A percentile compares a stretch with the other conserved stretches of the same genome.
Evolutionary conservation across 1,284 basidiomycete species (phyloP).

Genomic region (Ceratobasidium sp.): DNA sequence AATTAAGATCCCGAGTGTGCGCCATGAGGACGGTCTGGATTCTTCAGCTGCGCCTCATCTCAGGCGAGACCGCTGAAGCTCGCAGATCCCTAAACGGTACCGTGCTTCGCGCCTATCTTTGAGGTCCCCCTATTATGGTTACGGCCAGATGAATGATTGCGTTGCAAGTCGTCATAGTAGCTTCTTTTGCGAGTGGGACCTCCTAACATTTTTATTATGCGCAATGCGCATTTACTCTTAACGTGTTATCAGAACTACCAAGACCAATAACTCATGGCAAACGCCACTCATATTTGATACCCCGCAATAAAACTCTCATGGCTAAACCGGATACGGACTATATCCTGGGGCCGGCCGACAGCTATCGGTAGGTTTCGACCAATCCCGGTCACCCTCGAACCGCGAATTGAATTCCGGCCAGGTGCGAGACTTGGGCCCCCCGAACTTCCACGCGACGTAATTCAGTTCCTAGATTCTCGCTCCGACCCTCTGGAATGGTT

Average conservation of each 20-base stretch:
- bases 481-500: background rate
- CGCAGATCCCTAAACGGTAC: too few species aligned
- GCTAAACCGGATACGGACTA: slow-evolving; percentile 5
- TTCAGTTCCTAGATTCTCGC: slow-evolving; percentile 14
- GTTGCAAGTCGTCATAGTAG: too few species aligned
- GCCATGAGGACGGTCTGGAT: background rate
- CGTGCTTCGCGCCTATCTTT: too few species aligned
- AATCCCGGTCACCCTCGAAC: slow-evolving; percentile 2
- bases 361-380: slow-evolving; percentile 12
- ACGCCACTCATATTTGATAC: slow-evolving; percentile 22
- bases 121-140: too few species aligned
- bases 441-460: slow-evolving; percentile 4
- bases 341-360: background rate
- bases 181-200: too few species aligned
- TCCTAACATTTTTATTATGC: too few species aligned
- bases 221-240: too few species aligned
- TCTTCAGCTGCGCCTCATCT: background rate
- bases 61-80: background rate
- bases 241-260: background rate
- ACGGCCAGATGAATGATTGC: too few species aligned
- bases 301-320: background rate
- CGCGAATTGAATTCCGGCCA: slow-evolving; percentile 11
- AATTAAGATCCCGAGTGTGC: background rate
- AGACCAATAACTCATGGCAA: slow-evolving; percentile 13
- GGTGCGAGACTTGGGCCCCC: background rate